Evolutionary conservation across 257 asterid genomes (phyloP), one percentile per base, ranked within the genome.

Genomic region (Nicotiana tabacum): DNA sequence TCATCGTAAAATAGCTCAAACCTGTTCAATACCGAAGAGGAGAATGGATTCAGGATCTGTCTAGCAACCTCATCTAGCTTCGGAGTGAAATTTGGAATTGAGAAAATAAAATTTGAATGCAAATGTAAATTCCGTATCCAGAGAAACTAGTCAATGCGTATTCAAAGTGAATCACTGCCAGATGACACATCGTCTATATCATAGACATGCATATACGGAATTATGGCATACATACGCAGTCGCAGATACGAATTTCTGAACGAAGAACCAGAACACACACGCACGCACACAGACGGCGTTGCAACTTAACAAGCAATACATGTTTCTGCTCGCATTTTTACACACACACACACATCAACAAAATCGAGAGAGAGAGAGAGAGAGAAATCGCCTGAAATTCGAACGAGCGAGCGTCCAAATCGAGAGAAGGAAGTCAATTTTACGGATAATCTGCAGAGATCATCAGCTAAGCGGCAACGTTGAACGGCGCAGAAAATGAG

Each of bases 381-480:
- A 69, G 74, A 29, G n/a, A 5, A 1, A 57, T 89, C 76, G 24
- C 98, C 97, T 89, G 98, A 92, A 72, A 95, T 88, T 77, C 90
- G 90, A 84, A 91, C 87, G 13, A 83, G 78, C 61, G 92, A 90
- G 76, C 87, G 90, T 70, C 65, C 78, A 61, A 77, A 65, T 66
- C 55, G 82, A n/a, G 83, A 67, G 60, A 15, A 57, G 4, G 88
- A 86, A 81, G 85, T 89, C 78, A 95, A 85, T 72, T 85, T 85
- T 70, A 93, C 86, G 4, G 98, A 89, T 87, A 95, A 86, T 89
- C 97, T 90, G 91, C 97, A 95, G 64, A 88, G 88, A 56, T 90
- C 92, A 77, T 89, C 96, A 16, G 88, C 82, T 87, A 85, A 68
- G 56, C 96, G 98, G 90, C 98, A 95, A 84, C 98, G 86, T 85